Evolutionary conservation across 2,329 filamentous ascomycete species (phyloP), one percentile per base, ranked within the genome.

Genomic region (Colletotrichum sp.): DNA sequence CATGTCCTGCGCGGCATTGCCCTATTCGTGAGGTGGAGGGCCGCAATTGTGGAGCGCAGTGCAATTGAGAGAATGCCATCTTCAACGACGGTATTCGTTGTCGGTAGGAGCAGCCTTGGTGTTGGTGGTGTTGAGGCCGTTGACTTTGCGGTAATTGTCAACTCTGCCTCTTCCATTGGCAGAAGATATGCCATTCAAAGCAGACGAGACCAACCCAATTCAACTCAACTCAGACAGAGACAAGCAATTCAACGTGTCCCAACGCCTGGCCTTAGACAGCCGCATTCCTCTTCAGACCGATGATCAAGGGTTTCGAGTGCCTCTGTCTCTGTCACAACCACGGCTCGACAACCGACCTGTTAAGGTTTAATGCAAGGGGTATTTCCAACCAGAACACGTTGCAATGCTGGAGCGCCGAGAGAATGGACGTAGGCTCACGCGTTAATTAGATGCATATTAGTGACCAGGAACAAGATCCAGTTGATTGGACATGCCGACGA

Each of bases 1-100:
- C 67, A 60, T 62, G 55, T 13, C 28, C 36, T 62, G 68, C 55
- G 67, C 71, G 72, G 61, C 67, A 38, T 71, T 74, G 72, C 72
- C 72, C 34, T 43, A 61, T 74, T 66, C 36, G 67, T 66, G 58
- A 61, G 52, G n/a, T 28, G 34, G 56, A 71, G 15, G 43, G 28
- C 43, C 71, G 43, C 26, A 64, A 30, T 32, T 24, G 55, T 56
- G 71, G 71, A 16, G 18, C 65, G 21, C 21, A 2, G 32, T 21
- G 52, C 30, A 43, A 68, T 43, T 68, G 52, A 10, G 34, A 7
- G 30, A 30, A 68, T 58, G 8, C 48, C 66, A 68, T 68, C 16
- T 7, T 52, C 4, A 52, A 28, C 30, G 34, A 66, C 12, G 62
- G 24, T 10, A n/a, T 36, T 64, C 18, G 16, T 38, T 26, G n/a